phyloP scores from a whole-genome alignment of 495 filamentous ascomycete genomes.

The Penicillium parvum region DNA sequence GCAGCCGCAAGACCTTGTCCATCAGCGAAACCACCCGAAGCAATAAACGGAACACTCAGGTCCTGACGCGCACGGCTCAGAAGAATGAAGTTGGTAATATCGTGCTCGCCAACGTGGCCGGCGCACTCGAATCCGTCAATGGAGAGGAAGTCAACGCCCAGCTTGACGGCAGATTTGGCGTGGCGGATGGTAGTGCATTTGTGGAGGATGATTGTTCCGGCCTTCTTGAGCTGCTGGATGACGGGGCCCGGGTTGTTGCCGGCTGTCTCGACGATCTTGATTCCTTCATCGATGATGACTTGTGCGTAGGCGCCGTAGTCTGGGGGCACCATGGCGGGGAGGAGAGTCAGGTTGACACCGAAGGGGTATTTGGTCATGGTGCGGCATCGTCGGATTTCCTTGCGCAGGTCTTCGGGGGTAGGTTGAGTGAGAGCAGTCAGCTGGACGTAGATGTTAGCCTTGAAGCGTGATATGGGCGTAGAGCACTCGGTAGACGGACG shows the following conservation, averaged over 20 bases:
- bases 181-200: constrained; percentile 98
- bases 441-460: constrained; percentile 27
- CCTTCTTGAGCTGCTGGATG: constrained; percentile 81
- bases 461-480: not conserved
- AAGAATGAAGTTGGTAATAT: constrained; percentile 98
- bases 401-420: constrained; percentile 84
- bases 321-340: constrained; percentile 83
- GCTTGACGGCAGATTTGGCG: constrained; percentile 84
- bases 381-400: constrained; percentile 84
- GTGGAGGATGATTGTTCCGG: constrained; percentile 75
- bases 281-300: constrained; percentile 87
- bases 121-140: constrained; percentile 99
- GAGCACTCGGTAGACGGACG: constrained; percentile 28
- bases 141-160: constrained; percentile 92
- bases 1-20: constrained; percentile 92
- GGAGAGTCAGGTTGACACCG: constrained; percentile 92
- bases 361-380: constrained; percentile 86
- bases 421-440: constrained; percentile 92
- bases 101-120: constrained; percentile 90
- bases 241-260: constrained; percentile 92
- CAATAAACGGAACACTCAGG: constrained; percentile 86
- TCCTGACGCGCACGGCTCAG: constrained; percentile 80
- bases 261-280: constrained; percentile 94
- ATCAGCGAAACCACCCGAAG: constrained; percentile 92
- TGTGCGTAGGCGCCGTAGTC: constrained; percentile 91